phyloP scores from a whole-genome alignment of 2,329 filamentous ascomycete genomes.

The Fusarium heterosporum region DNA sequence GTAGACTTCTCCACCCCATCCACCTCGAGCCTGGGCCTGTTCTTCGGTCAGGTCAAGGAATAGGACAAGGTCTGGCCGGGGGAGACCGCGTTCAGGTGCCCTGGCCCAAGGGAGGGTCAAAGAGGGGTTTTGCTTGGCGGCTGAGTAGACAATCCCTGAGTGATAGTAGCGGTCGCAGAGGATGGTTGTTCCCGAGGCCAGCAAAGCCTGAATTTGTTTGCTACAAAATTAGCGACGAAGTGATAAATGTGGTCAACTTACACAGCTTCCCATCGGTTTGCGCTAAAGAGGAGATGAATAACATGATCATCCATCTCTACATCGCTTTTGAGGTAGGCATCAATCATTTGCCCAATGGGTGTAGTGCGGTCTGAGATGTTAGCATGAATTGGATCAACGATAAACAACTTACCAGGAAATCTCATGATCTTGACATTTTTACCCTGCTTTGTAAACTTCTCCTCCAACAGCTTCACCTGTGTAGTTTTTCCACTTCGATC shows the following conservation, averaged over 20 bases:
- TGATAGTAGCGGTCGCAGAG: slow-evolving; percentile 96
- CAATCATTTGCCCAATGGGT: slow-evolving; percentile 87
- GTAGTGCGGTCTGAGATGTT: slow-evolving; percentile 76
- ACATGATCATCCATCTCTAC: slow-evolving; percentile 85
- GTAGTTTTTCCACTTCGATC: slow-evolving; percentile 94
- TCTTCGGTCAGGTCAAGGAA: slow-evolving; percentile 86
- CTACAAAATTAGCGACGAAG: slow-evolving; percentile 50
- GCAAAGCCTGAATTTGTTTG: slow-evolving; percentile 62
- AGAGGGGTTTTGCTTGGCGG: slow-evolving; percentile 81
- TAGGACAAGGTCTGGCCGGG: slow-evolving; percentile 85
- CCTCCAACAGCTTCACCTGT: slow-evolving; percentile 78
- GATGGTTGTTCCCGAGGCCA: slow-evolving; percentile 77
- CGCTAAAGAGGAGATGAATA: slow-evolving; percentile 90
- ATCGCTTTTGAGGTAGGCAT: slow-evolving; percentile 80
- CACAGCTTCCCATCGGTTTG: slow-evolving; percentile 87
- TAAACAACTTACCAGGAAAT: slow-evolving; percentile 64
- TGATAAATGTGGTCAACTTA: slow-evolving; percentile 52
- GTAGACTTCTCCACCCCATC: slow-evolving; percentile 89
- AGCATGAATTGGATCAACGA: not conserved
- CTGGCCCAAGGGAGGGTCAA: slow-evolving; percentile 84
- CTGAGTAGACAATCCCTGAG: slow-evolving; percentile 92
- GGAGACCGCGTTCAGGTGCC: slow-evolving; percentile 85
- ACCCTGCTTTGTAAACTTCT: slow-evolving; percentile 63
- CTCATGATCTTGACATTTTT: slow-evolving; percentile 64
- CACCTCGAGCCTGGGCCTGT: slow-evolving; percentile 80